phyloP scores from a whole-genome alignment of 176 grass and related monocot genomes.

The Bothriochloa decipiens region DNA sequence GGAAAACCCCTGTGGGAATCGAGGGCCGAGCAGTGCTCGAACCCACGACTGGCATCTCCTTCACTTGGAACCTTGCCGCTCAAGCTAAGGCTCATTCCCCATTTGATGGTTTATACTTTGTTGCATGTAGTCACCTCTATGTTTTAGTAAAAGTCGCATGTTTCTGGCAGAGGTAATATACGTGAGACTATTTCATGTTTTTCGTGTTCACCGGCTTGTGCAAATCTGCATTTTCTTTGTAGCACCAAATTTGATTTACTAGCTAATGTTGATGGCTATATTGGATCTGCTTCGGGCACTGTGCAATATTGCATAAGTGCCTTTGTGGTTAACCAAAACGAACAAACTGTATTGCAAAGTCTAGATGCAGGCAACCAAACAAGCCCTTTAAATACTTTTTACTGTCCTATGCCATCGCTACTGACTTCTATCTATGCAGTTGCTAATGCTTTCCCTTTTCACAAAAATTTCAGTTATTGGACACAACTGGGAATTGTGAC shows the following conservation, averaged over 20 bases:
- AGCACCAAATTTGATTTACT: neutral
- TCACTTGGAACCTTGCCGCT: too few relatives aligned
- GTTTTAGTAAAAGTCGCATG: neutral
- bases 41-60: too few relatives aligned
- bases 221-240: neutral
- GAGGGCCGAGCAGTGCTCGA: too few relatives aligned
- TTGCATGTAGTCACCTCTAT: neutral
- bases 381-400: neutral
- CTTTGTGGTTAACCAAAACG: neutral
- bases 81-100: too few relatives aligned
- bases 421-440: neutral
- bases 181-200: neutral
- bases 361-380: neutral
- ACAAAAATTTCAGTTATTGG: constrained; percentile 59
- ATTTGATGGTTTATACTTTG: neutral
- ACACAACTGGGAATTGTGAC: constrained; percentile 71
- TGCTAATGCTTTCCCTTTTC: constrained; percentile 11
- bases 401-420: neutral
- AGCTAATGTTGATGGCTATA: neutral
- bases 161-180: neutral
- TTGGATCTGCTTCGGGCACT: neutral
- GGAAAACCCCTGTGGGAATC: too few relatives aligned
- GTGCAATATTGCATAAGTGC: neutral
- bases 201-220: neutral
- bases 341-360: neutral